Conservation (phyloP, 1,284 basidiomycete genomes). For the Tylopilus orsonianus region DNA sequence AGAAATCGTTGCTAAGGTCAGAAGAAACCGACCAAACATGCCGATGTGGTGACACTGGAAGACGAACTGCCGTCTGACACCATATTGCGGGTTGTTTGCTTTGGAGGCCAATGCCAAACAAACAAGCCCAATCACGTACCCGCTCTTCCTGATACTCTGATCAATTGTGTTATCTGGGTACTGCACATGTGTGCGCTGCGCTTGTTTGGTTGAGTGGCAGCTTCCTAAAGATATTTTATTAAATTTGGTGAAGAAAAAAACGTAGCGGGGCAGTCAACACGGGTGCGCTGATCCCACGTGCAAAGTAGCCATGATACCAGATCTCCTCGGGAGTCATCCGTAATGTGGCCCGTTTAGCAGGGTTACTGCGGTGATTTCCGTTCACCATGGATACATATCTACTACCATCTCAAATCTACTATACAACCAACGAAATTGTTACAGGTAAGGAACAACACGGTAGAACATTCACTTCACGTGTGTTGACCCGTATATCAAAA, state of each 20-base stretch:
- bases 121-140: neutral
- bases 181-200: neutral
- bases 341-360: no score
- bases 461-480: no score
- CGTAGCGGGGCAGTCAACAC: no score
- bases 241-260: neutral
- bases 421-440: neutral
- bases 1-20: slow-evolving; percentile 44
- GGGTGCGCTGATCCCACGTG: no score
- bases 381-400: no score
- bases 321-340: no score
- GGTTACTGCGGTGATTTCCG: no score
- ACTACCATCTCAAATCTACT: no score
- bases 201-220: neutral
- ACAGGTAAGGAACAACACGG: neutral
- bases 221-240: no score
- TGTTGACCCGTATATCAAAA: neutral
- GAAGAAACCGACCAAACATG: slow-evolving; percentile 48
- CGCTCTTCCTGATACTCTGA: neutral
- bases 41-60: neutral
- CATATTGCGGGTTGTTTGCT: slow-evolving; percentile 10
- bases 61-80: neutral
- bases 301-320: no score
- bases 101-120: slow-evolving; percentile 20
- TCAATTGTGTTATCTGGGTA: neutral